Evolutionary conservation across 768 basidiomycete species (phyloP).

Genomic region (Termitomyces sp.): DNA sequence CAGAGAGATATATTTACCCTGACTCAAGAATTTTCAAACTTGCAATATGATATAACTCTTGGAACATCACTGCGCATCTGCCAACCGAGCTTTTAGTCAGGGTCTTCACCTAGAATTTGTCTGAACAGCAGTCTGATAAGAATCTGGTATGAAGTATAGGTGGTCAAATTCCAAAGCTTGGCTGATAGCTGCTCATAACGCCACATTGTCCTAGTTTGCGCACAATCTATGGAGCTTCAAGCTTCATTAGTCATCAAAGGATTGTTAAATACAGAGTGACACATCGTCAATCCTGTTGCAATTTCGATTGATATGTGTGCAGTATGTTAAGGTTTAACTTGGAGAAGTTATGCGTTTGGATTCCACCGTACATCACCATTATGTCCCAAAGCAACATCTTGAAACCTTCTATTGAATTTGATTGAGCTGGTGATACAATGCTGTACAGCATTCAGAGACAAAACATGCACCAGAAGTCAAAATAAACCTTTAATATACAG

Average conservation of each 20-base stretch:
- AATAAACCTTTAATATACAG: no score
- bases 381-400: no score
- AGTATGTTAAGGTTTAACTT: background rate
- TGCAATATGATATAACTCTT: background rate
- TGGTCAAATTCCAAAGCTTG: background rate
- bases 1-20: background rate
- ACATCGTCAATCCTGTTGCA: background rate
- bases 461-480: no score
- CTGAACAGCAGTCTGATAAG: background rate
- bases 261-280: background rate
- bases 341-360: background rate
- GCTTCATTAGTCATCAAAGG: background rate
- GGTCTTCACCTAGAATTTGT: background rate
- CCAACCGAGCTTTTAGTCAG: background rate
- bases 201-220: background rate
- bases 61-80: background rate
- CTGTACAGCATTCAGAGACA: no score
- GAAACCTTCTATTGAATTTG: no score
- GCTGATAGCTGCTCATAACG: background rate
- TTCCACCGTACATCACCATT: no score
- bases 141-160: no score
- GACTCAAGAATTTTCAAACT: background rate
- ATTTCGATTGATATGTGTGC: background rate
- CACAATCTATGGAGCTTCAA: background rate
- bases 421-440: no score